Conservation (phyloP, 1,139 yeast genomes). For the Taphrina populina region DNA sequence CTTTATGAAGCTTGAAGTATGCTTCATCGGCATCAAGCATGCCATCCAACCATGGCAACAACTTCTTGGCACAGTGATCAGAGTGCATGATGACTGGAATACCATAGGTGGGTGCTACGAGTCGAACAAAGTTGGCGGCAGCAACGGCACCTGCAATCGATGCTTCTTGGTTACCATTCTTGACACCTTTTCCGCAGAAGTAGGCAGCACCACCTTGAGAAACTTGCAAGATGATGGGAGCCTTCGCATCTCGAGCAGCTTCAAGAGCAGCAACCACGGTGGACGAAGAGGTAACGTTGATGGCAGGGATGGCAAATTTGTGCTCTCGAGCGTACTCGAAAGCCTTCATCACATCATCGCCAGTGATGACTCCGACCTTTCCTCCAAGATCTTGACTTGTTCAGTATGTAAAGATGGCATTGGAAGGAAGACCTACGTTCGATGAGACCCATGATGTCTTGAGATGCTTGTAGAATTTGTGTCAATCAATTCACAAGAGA, state of each 20-base stretch:
- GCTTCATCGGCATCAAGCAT: conserved; percentile 96
- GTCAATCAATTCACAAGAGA: no score
- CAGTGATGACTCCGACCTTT: conserved; percentile 84
- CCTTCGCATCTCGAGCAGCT: conserved; percentile 93
- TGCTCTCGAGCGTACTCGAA: conserved; percentile 91
- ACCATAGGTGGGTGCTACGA: conserved; percentile 95
- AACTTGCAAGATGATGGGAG: conserved; percentile 95
- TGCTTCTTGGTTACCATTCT: conserved; percentile 88
- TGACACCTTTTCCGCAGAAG: conserved; percentile 79
- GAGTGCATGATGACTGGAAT: conserved; percentile 96
- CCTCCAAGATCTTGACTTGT: conserved; percentile 18
- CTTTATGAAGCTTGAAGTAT: conserved; percentile 79
- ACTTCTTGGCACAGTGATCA: conserved; percentile 98
- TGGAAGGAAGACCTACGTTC: conserved; percentile 8
- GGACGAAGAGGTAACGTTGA: conserved; percentile 92
- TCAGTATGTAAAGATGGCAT: background rate
- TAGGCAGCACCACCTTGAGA: conserved; percentile 99
- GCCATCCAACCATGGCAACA: conserved; percentile 98
- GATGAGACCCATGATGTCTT: conserved; percentile 28
- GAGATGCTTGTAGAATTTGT: background rate
- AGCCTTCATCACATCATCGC: conserved; percentile 87
- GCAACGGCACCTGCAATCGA: conserved; percentile 94
- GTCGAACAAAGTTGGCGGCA: conserved; percentile 96
- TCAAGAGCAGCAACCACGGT: conserved; percentile 96
- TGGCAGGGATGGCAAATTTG: conserved; percentile 94